Conservation (phyloP, 2,329 filamentous ascomycete genomes). For the Botrytis medusae region DNA sequence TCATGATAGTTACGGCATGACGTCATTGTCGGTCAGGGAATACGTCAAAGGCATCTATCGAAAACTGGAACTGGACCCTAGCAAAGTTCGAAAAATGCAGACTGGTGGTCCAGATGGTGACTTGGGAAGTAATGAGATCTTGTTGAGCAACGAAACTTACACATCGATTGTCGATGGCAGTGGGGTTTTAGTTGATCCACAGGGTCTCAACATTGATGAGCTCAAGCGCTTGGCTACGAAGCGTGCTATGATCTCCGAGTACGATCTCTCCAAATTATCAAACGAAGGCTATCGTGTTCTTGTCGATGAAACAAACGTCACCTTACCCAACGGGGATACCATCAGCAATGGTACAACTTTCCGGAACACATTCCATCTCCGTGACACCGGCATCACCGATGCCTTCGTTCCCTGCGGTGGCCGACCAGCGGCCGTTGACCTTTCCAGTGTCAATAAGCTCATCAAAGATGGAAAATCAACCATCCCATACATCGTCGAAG, state of each 20-base stretch:
- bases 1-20: conserved; percentile 97
- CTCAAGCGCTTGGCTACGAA: conserved; percentile 80
- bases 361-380: conserved; percentile 96
- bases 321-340: conserved; percentile 81
- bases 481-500: conserved; percentile 95
- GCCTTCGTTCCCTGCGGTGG: conserved; percentile 95
- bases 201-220: conserved; percentile 82
- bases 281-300: conserved; percentile 86
- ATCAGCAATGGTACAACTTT: conserved; percentile 91
- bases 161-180: conserved; percentile 93
- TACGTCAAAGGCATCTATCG: conserved; percentile 97
- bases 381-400: conserved; percentile 74
- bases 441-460: conserved; percentile 80
- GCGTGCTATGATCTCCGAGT: conserved; percentile 86
- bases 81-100: conserved; percentile 87
- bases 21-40: conserved; percentile 91
- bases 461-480: conserved; percentile 85
- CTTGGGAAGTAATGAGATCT: conserved; percentile 94
- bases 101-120: conserved; percentile 97
- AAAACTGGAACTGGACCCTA: conserved; percentile 86
- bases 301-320: conserved; percentile 86
- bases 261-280: conserved; percentile 82
- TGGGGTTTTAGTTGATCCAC: conserved; percentile 89
- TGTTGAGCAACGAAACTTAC: conserved; percentile 94
- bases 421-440: conserved; percentile 92